phyloP scores from a whole-genome alignment of 345 rosid genomes.

The Bruguiera parviflora region DNA sequence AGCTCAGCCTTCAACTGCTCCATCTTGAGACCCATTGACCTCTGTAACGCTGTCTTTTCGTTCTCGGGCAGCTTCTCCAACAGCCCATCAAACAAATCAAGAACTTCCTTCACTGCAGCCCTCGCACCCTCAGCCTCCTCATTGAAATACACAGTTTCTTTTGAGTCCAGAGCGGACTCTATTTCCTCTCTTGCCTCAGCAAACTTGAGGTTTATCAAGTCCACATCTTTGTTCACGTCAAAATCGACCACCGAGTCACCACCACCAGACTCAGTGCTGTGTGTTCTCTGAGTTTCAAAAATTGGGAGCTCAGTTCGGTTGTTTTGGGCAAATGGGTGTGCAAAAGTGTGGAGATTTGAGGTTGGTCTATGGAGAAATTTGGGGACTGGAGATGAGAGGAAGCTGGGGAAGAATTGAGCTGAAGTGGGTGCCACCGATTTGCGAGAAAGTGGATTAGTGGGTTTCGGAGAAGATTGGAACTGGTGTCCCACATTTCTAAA shows the following conservation, averaged over 20 bases:
- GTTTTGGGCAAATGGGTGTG: constrained; percentile 1
- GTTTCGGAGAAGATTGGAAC: constrained; percentile 25
- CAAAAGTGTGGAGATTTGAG: constrained; percentile 14
- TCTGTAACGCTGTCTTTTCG: constrained; percentile 55
- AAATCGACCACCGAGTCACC: constrained; percentile 22
- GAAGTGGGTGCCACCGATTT: constrained; percentile 15
- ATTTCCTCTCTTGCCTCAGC: constrained; percentile 99
- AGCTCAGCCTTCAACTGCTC: constrained; percentile 96
- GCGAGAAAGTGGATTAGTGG: constrained; percentile 14
- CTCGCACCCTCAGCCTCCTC: constrained; percentile 94
- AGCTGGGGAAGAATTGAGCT: constrained; percentile 7
- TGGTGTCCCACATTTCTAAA: constrained; percentile 23
- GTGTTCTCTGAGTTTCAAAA: constrained; percentile 21
- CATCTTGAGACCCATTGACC: constrained; percentile 97
- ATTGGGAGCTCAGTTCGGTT: not conserved
- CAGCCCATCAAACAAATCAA: constrained; percentile 60
- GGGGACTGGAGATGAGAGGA: constrained; percentile 19
- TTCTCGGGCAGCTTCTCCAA: constrained; percentile 55
- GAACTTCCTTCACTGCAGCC: constrained; percentile 61
- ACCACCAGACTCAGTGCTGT: constrained; percentile 34
- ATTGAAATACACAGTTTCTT: constrained; percentile 86
- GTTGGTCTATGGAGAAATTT: constrained; percentile 4
- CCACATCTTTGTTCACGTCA: constrained; percentile 71
- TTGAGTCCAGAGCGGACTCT: constrained; percentile 93
- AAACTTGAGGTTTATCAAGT: constrained; percentile 79